Evolutionary conservation across 352 stramenopile genomes (phyloP), one percentile per base, ranked within the genome.

Genomic region (Phytophthora gonapodyides): DNA sequence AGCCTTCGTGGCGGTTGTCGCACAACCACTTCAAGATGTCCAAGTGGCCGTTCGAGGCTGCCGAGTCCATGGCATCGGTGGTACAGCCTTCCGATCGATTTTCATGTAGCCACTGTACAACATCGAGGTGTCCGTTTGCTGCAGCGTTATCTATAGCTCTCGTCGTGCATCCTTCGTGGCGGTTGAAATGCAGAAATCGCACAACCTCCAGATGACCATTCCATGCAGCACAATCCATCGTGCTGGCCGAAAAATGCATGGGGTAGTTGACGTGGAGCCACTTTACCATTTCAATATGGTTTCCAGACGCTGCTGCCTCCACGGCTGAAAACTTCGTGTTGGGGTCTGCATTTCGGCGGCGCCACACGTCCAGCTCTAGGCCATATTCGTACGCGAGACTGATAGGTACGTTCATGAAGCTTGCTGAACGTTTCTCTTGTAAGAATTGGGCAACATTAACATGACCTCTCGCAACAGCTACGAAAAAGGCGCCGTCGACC

Each of bases 41-140:
- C n/a, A 53, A n/a, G 16, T 53, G 38, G 13, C 38, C 38, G n/a
- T 17, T 45, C 38, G 3, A 17, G 8, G 38, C 38, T 45, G 38
- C 38, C 38, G 11, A 12, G 38, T 45, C 38, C 38, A 45, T 45
- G 38, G 38, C 38, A 11, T 30, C 16, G 4, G 38, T 30, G 8
- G 38, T 45, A 17, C 38, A 45, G 12, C 38, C 38, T 21, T 45
- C 38, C 7, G 15, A 17, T 45, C 38, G 38, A 45, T 45, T 45
- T 17, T 45, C 38, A 17, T 45, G 38, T 17, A 45, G n/a, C 38
- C 38, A 45, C 38, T 21, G 38, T 10, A 45, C 38, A 17, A 45
- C n/a, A n/a, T 43, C 33, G 17, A 53, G 17, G 11, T 63, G 45
- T 7, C 56, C 56, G 36, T 57, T 37, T 40, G 5, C 31, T 5